Conservation (phyloP, 176 grass and related monocot species). For the Musa beccarii region DNA sequence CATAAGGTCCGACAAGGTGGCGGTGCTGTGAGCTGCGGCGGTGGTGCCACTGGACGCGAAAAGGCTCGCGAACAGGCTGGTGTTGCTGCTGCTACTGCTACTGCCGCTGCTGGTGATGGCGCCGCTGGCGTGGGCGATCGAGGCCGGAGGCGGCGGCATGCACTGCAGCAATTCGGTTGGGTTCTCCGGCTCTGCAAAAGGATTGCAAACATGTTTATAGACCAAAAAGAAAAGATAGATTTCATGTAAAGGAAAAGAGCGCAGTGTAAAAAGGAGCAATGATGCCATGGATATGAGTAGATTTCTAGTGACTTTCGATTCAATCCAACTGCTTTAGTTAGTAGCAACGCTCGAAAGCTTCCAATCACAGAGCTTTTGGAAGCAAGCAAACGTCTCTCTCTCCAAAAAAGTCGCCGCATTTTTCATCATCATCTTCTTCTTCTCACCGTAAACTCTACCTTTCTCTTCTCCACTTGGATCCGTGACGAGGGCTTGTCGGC, state of each 20-base stretch:
- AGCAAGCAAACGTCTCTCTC: background rate
- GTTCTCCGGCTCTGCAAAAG: slow-evolving; percentile 50
- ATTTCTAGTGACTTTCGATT: slow-evolving; percentile 8
- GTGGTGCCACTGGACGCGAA: slow-evolving; percentile 49
- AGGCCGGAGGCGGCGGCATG: background rate
- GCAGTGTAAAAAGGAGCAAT: slow-evolving; percentile 25
- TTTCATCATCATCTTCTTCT: too few species aligned
- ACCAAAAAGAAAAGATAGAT: slow-evolving; percentile 10
- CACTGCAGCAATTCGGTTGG: slow-evolving; percentile 28
- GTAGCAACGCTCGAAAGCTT: background rate
- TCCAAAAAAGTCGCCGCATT: background rate
- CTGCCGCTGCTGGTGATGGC: slow-evolving; percentile 12
- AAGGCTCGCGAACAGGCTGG: slow-evolving; percentile 21
- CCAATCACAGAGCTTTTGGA: background rate
- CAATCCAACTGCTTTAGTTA: background rate
- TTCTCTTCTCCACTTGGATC: too few species aligned
- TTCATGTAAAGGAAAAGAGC: slow-evolving; percentile 2
- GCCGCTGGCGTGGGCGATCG: slow-evolving; percentile 4
- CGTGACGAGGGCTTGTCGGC: background rate
- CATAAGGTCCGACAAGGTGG: slow-evolving; percentile 24
- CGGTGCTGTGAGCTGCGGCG: slow-evolving; percentile 6
- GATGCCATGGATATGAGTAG: slow-evolving; percentile 7
- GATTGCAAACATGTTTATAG: slow-evolving; percentile 7
- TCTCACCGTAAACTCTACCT: too few species aligned
- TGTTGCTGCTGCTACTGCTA: slow-evolving; percentile 23